phyloP scores from a whole-genome alignment of 345 rosid genomes.

The Citrus sp. region DNA sequence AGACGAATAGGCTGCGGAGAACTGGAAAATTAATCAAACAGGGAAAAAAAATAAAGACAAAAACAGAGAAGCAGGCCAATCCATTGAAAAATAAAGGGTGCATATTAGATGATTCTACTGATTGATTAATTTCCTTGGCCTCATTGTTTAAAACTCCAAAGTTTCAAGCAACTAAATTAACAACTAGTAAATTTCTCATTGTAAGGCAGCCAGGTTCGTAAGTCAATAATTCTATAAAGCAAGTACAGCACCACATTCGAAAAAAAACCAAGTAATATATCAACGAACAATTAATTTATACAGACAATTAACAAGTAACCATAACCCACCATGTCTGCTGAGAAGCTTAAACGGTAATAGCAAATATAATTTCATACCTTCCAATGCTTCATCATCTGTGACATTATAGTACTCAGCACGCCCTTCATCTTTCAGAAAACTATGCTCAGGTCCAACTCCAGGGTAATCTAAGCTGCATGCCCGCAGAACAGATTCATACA shows the following conservation, averaged over 20 bases:
- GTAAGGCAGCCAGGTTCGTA: neutral
- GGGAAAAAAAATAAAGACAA: neutral
- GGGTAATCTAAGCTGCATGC: slow-evolving; percentile 84
- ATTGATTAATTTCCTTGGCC: too few relatives aligned
- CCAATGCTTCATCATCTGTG: slow-evolving; percentile 87
- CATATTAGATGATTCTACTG: neutral
- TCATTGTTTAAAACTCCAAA: neutral
- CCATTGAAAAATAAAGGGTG: neutral
- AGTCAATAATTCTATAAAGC: neutral
- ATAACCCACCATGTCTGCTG: neutral
- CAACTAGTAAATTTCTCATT: neutral
- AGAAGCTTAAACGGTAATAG: neutral
- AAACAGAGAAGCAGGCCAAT: neutral
- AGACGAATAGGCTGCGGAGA: neutral
- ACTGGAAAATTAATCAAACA: neutral
- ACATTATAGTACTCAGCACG: slow-evolving; percentile 80
- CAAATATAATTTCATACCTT: slow-evolving; percentile 42
- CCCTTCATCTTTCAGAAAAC: slow-evolving; percentile 81
- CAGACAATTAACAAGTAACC: neutral
- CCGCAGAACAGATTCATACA: neutral
- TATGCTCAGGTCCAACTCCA: slow-evolving; percentile 98
- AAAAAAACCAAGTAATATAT: neutral
- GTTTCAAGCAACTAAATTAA: neutral
- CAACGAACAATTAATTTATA: neutral
- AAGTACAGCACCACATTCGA: neutral